These are phyloP conservation scores for Microcyclosporella mali DNA, from an alignment of 2,329 filamentous ascomycete genomes.

Conservation along the genomic window DNA sequence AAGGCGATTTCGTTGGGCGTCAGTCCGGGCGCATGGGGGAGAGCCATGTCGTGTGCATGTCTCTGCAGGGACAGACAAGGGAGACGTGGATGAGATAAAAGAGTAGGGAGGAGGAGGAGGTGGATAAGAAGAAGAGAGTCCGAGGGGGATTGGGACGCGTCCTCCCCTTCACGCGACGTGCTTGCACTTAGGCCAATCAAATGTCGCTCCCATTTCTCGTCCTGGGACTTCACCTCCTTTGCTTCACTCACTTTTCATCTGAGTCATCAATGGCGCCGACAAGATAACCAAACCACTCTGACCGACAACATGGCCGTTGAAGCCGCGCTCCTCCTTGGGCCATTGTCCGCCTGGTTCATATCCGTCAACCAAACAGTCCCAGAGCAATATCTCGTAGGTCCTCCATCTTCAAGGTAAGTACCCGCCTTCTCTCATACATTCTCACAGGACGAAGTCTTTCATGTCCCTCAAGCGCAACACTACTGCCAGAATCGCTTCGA, in stretches of 20 bases:
- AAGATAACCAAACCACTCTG: neutral
- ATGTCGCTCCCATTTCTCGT: no score
- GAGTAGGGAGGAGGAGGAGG: conserved; percentile 4
- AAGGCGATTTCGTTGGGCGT: conserved; percentile 87
- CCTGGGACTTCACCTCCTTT: neutral
- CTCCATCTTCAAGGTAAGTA: conserved; percentile 15
- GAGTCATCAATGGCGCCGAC: neutral
- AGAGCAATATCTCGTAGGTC: conserved; percentile 53
- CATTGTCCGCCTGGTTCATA: conserved; percentile 26
- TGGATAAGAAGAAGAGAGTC: neutral
- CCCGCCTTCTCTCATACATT: conserved; percentile 15
- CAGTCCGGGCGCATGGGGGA: conserved; percentile 59
- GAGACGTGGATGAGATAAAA: neutral
- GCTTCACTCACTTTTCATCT: neutral
- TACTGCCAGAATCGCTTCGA: conserved; percentile 71
- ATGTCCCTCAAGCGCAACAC: conserved; percentile 82
- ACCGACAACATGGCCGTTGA: conserved; percentile 17
- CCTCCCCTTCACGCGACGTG: neutral
- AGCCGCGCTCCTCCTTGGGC: conserved; percentile 16
- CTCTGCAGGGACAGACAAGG: neutral
- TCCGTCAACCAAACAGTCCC: conserved; percentile 45
- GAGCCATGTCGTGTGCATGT: conserved; percentile 45
- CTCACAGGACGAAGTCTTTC: conserved; percentile 72
- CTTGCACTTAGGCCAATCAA: neutral
- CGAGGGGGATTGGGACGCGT: no score